Evolutionary conservation across 768 basidiomycete genomes (phyloP), one percentile per base, ranked within the genome.

Genomic region (Rhizopogon salebrosus): DNA sequence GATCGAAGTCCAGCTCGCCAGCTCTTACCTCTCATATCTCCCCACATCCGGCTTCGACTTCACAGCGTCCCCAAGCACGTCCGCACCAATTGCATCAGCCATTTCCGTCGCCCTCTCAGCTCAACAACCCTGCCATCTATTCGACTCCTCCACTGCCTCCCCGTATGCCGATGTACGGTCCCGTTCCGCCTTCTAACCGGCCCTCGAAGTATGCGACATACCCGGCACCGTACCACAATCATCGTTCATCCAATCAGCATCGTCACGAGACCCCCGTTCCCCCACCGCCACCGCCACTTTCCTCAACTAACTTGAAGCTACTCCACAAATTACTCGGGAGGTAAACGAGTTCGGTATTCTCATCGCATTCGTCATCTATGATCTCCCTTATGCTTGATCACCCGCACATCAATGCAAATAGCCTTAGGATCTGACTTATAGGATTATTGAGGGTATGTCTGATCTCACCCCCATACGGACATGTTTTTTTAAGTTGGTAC

Each of bases 41-140:
- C 26, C 64, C 55, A 54, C 60, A 52, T 7, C 41, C 52, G 49
- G 48, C 59, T 38, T 48, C 62, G 4, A 49, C 61, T 34, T 54
- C 62, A 2, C 24, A 26, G 18, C 57, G 53, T 14, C 57, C 58
- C 13, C 73, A 63, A 35, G 54, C 62, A 10, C 62, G 66, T 11
- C 40, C 72, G 0, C 69, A 73, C 43, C 68, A 71, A 57, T 54
- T 63, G 23, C 67, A 73, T 39, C 72, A 71, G 46, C 70, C 72
- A 6, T 66, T 73, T 3, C 74, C 76, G 5, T 74, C 75, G 4
- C 76, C 74, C 1, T 69, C 73, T 0, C 76, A 75, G 52, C 58
- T 72, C 4, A 75, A 71, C 57, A 75, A 74, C 49, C 72, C 73
- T 14, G 45, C 49, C 18, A 70, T 72, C n/a, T 75, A 76, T 53